Evolutionary conservation across 257 asterid genomes (phyloP).

Genomic region (Nicotiana tomentosiformis): DNA sequence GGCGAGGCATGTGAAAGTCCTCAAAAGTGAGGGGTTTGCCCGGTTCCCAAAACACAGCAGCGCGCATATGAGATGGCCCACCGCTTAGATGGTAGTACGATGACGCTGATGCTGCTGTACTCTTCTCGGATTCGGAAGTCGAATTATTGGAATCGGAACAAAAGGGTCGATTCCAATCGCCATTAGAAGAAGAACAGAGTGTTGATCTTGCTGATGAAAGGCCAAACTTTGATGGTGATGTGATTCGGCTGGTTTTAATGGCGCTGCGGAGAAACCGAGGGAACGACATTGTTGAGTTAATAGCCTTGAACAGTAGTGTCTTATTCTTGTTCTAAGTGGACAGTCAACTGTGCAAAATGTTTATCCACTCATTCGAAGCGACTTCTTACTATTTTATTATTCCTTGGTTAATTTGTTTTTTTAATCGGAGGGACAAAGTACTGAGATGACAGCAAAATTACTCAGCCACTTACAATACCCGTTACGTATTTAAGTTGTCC

Average conservation of each 20-base stretch:
- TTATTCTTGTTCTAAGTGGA: not conserved
- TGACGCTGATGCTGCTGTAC: constrained; percentile 37
- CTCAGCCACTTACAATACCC: no score
- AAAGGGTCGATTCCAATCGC: not conserved
- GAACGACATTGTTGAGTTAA: not conserved
- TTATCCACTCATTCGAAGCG: no score
- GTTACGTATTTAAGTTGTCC: no score
- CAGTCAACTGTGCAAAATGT: not conserved
- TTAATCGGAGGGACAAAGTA: no score
- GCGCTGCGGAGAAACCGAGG: not conserved
- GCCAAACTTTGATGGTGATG: not conserved
- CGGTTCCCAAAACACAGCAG: constrained; percentile 82
- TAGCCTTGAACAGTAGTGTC: not conserved
- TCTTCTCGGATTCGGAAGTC: not conserved
- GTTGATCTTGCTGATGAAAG: not conserved
- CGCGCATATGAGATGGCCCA: constrained; percentile 85
- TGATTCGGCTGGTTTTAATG: not conserved
- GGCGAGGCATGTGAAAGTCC: constrained; percentile 93
- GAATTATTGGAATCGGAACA: not conserved
- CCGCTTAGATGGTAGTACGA: constrained; percentile 42
- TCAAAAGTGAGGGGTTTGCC: constrained; percentile 73
- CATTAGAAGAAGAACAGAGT: not conserved
- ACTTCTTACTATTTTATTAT: no score
- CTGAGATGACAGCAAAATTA: no score
- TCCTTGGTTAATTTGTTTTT: no score